Evolutionary conservation across 768 basidiomycete genomes (phyloP), one percentile per base, ranked within the genome.

Genomic region (Lyophyllum decastes): DNA sequence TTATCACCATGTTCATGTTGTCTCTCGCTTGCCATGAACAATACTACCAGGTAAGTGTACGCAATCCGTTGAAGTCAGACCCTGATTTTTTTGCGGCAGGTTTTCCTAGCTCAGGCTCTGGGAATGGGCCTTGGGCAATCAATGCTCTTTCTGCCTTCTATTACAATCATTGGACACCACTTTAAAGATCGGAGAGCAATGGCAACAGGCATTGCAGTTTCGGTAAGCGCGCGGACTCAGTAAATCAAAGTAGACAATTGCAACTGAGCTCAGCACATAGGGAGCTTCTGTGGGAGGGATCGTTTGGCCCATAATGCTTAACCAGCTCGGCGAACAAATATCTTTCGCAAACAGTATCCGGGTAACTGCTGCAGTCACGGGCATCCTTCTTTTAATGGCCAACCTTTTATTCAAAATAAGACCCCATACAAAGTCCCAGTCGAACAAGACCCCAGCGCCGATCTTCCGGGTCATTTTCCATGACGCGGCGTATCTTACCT

Each of bases 81-180:
- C n/a, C 9, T 58, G 56, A 16, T 25, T 60, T 24, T 47, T 24
- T 22, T 45, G 58, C 21, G 61, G 59, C 55, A 81, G 73, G 71
- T 82, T 17, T 83, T 85, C 64, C 70, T 85, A 12, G 70, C 81
- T 0, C 83, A 86, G 68, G 83, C 78, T 4, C 69, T 86, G n/a
- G 83, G 81, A n/a, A 78, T 82, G 70, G 85, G 84, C 1, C 52
- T 76, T 8, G 80, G 79, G 2, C 73, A 77, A 38, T 79, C 82
- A 1, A 63, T 82, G 22, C 68, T 82, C 24, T 84, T 82, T 69
- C 64, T 83, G 22, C 84, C 83, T 0, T 77, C 82, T 2, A 67
- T 82, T 45, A 74, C 73, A 11, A 70, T 82, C 34, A 68, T 79
- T n/a, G 71, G 78, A 3, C 80, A 81, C 49, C 77, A 80, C 62